Evolutionary conservation across 108 stramenopile species (phyloP).

Genomic region (Nannochloropsis salina): DNA sequence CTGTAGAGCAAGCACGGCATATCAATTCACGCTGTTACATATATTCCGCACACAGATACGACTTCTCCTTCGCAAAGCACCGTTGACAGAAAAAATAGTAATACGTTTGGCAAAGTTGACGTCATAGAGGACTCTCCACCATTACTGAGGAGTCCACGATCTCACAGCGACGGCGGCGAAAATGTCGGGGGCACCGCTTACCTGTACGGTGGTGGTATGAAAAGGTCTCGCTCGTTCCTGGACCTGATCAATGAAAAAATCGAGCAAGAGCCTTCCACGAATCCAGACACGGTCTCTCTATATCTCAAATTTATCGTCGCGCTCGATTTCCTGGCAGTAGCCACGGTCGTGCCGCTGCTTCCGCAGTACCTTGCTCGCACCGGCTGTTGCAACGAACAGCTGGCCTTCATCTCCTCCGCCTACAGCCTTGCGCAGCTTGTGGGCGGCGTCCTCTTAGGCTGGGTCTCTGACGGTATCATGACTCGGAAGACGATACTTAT

Average conservation of each 20-base stretch:
- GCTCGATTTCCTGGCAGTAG: constrained; percentile 75
- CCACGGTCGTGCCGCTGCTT: constrained; percentile 75
- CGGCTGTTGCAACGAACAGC: constrained; percentile 31
- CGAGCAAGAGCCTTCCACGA: background rate
- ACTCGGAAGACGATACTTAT: constrained; percentile 62
- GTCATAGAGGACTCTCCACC: background rate
- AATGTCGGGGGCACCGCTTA: background rate
- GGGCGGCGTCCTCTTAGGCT: constrained; percentile 72
- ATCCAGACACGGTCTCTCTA: background rate
- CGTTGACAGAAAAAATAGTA: no score
- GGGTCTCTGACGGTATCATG: constrained; percentile 64
- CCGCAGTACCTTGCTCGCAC: constrained; percentile 56
- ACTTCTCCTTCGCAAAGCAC: no score
- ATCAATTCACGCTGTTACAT: no score
- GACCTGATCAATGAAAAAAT: background rate
- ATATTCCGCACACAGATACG: no score
- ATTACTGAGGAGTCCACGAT: background rate
- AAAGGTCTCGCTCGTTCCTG: background rate
- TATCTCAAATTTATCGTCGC: constrained; percentile 29
- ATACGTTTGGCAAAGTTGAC: background rate
- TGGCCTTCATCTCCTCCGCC: constrained; percentile 62
- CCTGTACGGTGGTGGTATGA: background rate
- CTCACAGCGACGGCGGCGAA: background rate
- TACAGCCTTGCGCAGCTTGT: constrained; percentile 78
- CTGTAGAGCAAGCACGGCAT: no score